These are phyloP conservation scores for Candida anutae DNA, from an alignment of 1,139 yeast species.

Conservation along the genomic window DNA sequence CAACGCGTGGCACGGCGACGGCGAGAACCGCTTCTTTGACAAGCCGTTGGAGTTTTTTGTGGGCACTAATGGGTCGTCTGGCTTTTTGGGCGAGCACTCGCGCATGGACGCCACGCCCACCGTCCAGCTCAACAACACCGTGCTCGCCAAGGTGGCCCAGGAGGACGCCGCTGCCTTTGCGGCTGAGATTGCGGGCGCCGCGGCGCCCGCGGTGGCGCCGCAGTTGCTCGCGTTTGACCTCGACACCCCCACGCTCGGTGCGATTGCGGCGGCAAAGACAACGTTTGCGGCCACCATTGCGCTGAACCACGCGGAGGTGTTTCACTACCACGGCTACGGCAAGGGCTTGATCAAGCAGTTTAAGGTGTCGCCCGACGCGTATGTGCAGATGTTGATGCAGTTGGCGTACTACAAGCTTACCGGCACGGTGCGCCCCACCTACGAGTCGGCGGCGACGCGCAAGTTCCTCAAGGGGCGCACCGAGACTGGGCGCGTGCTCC, in stretches of 20 bases:
- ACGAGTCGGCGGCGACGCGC: conserved; percentile 94
- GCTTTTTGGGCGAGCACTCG: conserved; percentile 94
- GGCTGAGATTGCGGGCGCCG: conserved; percentile 9
- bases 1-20: conserved; percentile 93
- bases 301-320: conserved; percentile 53
- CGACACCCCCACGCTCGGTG: conserved; percentile 41
- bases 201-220: conserved; percentile 13
- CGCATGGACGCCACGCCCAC: conserved; percentile 99
- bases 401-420: conserved; percentile 73
- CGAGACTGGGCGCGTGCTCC: conserved; percentile 89
- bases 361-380: conserved; percentile 73
- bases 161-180: conserved; percentile 29
- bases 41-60: conserved; percentile 86
- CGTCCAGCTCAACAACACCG: conserved; percentile 74
- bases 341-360: conserved; percentile 61
- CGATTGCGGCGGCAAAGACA: conserved; percentile 49
- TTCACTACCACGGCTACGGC: conserved; percentile 70
- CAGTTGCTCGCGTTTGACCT: conserved; percentile 35
- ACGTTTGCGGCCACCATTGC: conserved; percentile 47
- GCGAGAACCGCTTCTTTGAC: conserved; percentile 84
- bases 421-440: conserved; percentile 82
- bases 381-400: conserved; percentile 68
- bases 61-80: conserved; percentile 78
- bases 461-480: conserved; percentile 87
- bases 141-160: conserved; percentile 50